phyloP scores from a whole-genome alignment of 2,329 filamentous ascomycete species.

The Diplocarpon rosae region DNA sequence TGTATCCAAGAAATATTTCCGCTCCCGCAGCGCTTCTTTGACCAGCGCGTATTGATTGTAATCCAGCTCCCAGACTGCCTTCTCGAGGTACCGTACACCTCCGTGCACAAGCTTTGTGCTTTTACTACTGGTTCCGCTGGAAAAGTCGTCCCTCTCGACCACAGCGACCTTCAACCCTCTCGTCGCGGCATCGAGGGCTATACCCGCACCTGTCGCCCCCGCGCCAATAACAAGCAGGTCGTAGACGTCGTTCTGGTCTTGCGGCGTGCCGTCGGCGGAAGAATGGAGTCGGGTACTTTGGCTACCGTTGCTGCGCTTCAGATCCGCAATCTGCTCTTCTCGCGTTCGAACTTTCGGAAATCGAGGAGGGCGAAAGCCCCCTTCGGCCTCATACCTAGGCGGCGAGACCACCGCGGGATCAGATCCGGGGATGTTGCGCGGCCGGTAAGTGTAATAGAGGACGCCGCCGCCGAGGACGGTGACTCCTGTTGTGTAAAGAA shows the following conservation, averaged over 20 bases:
- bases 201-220: constrained; percentile 59
- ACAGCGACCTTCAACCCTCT: constrained; percentile 61
- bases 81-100: constrained; percentile 63
- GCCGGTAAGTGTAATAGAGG: constrained; percentile 50
- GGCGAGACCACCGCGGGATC: constrained; percentile 59
- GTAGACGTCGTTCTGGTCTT: constrained; percentile 38
- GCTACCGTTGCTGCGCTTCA: constrained; percentile 39
- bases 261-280: constrained; percentile 26
- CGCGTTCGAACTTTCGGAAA: constrained; percentile 40
- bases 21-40: constrained; percentile 61
- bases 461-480: constrained; percentile 34
- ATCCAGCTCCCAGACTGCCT: constrained; percentile 66
- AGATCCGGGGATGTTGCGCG: constrained; percentile 59
- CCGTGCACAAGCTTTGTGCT: constrained; percentile 71
- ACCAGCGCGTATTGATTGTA: constrained; percentile 64
- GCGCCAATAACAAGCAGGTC: constrained; percentile 62
- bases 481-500: constrained; percentile 40
- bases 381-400: constrained; percentile 57
- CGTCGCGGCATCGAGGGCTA: constrained; percentile 61
- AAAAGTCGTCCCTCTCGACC: constrained; percentile 64
- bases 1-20: constrained; percentile 64
- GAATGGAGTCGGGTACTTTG: constrained; percentile 40
- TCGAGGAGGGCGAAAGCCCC: constrained; percentile 46
- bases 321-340: constrained; percentile 39
- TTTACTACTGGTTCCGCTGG: constrained; percentile 62